Percentiles rank a stretch among this genome's conserved stretches.
Evolutionary conservation across 495 filamentous ascomycete genomes (phyloP).

Genomic region (Oidiodendron maius): DNA sequence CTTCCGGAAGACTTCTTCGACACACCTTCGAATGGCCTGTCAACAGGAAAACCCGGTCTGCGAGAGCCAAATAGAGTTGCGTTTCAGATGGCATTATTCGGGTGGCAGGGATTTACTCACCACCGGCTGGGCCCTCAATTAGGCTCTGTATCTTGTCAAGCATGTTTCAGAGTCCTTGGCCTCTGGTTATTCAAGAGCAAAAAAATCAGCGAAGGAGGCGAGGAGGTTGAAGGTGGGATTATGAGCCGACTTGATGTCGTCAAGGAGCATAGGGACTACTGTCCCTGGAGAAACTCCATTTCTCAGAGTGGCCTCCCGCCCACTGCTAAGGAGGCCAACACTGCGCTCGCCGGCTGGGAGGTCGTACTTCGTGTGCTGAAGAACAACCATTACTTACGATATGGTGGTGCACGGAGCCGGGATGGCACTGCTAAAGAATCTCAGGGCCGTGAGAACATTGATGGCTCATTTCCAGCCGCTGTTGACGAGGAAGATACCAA

Average conservation of each 20-base stretch:
- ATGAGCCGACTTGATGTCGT: constrained; percentile 62
- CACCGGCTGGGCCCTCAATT: constrained; percentile 39
- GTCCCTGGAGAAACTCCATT: constrained; percentile 64
- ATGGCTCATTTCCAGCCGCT: constrained; percentile 6
- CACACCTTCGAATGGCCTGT: background rate
- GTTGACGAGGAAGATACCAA: constrained; percentile 35
- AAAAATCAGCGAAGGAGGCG: constrained; percentile 39
- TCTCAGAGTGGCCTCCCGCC: constrained; percentile 38
- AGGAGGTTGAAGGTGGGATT: constrained; percentile 46
- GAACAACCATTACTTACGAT: constrained; percentile 18
- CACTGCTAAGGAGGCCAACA: constrained; percentile 1
- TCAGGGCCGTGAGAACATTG: constrained; percentile 14
- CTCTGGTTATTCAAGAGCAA: constrained; percentile 86
- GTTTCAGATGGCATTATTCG: constrained; percentile 71
- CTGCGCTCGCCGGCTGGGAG: constrained; percentile 19
- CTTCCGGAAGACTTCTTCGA: constrained; percentile 29
- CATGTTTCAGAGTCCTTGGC: constrained; percentile 83
- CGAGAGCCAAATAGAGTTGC: constrained; percentile 55
- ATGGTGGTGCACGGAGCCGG: background rate
- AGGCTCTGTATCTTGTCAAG: constrained; percentile 65
- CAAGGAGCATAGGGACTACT: constrained; percentile 72
- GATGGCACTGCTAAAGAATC: background rate
- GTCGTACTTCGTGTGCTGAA: constrained; percentile 18
- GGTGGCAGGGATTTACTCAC: constrained; percentile 73
- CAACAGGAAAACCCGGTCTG: constrained; percentile 9